Conservation (phyloP, 495 filamentous ascomycete genomes). For the Aspergillus homomorphus region DNA sequence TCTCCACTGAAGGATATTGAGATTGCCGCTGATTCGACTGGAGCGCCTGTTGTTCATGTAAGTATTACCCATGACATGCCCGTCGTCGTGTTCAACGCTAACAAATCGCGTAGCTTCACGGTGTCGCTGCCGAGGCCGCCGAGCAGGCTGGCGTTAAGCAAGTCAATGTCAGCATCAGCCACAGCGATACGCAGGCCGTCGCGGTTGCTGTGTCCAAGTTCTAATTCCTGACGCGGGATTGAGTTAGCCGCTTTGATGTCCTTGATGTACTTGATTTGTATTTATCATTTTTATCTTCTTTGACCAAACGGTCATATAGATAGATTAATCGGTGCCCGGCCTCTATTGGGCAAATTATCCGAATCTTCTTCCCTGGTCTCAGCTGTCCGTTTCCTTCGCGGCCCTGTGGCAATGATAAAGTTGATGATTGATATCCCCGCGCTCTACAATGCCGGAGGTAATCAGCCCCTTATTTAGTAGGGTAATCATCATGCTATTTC, state of each 20-base stretch:
- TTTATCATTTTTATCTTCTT: constrained; percentile 12
- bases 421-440: too few species aligned
- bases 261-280: constrained; percentile 8
- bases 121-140: constrained; percentile 75
- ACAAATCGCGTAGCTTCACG: constrained; percentile 64
- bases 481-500: too few species aligned
- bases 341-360: not conserved
- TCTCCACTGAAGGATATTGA: constrained; percentile 93
- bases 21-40: constrained; percentile 73
- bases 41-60: constrained; percentile 82
- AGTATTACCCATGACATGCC: constrained; percentile 32
- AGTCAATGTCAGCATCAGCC: constrained; percentile 89
- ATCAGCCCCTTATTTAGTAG: too few species aligned
- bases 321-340: constrained; percentile 5
- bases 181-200: constrained; percentile 87
- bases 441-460: too few species aligned
- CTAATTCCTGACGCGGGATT: constrained; percentile 32
- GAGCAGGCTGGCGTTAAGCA: constrained; percentile 79
- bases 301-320: not conserved
- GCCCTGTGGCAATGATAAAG: too few species aligned
- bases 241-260: not conserved
- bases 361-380: not conserved
- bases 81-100: constrained; percentile 17
- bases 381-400: too few species aligned
- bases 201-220: constrained; percentile 86